These are phyloP conservation scores for Trametes sp. DNA, from an alignment of 1,284 basidiomycete species.

Conservation along the genomic window DNA sequence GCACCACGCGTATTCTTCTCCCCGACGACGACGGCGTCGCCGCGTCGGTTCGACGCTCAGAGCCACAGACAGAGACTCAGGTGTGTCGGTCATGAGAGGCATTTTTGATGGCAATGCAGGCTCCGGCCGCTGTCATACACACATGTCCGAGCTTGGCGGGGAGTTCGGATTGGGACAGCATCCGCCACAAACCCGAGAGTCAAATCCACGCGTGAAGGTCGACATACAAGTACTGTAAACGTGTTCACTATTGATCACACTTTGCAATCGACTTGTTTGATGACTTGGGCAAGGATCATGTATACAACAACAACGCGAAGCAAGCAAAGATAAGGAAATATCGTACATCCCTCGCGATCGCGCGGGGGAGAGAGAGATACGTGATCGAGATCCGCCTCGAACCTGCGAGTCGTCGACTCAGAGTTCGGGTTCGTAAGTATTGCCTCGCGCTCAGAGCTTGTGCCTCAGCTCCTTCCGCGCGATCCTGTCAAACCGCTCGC, in stretches of 20 bases:
- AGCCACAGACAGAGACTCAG: neutral
- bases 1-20: neutral
- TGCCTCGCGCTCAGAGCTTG: slow-evolving; percentile 55
- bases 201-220: neutral
- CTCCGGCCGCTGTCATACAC: slow-evolving; percentile 11
- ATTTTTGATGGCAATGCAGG: slow-evolving; percentile 2
- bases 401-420: neutral
- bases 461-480: slow-evolving; percentile 71
- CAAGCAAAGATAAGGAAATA: slow-evolving; percentile 15
- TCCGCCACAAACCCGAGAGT: neutral
- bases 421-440: no score
- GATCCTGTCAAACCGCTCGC: slow-evolving; percentile 60
- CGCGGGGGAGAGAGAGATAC: neutral
- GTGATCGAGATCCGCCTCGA: slow-evolving; percentile 15
- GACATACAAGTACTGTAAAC: neutral
- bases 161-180: neutral
- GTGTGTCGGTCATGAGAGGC: slow-evolving; percentile 9
- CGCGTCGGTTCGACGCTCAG: no score
- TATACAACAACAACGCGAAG: neutral
- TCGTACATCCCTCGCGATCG: neutral
- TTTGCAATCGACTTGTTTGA: no score
- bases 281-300: no score
- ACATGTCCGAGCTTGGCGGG: neutral
- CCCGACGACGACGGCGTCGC: neutral
- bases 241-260: no score